A percentile compares a stretch with the other conserved stretches of the same genome.
Conservation (phyloP, 2,329 filamentous ascomycete species). For the Westerdykella ornata region DNA sequence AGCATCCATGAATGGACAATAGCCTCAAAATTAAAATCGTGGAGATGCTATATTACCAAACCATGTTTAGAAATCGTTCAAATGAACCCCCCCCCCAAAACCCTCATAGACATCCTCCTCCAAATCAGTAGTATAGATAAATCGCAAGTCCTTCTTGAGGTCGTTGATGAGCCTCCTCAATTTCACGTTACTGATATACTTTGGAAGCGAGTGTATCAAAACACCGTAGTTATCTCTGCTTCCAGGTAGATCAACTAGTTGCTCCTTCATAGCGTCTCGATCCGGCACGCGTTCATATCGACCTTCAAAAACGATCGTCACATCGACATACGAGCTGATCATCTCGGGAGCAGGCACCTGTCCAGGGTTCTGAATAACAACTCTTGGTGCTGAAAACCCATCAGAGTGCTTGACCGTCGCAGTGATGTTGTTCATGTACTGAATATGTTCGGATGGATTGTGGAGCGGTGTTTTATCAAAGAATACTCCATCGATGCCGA, state of each 20-base stretch:
- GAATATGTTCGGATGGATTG: conserved; percentile 5
- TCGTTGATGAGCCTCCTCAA: conserved; percentile 19
- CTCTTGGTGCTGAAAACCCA: conserved; percentile 10
- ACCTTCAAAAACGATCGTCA: conserved; percentile 22
- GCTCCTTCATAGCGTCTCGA: conserved; percentile 6
- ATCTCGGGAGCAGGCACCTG: conserved; percentile 14
- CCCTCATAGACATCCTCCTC: conserved; percentile 12
- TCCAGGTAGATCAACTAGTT: conserved; percentile 4
- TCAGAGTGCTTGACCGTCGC: conserved; percentile 13
- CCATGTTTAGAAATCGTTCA: conserved; percentile 18
- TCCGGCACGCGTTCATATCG: conserved; percentile 11
- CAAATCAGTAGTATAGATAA: conserved; percentile 19
- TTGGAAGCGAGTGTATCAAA: conserved; percentile 16
- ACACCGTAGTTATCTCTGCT: conserved; percentile 14
- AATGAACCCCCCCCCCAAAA: conserved; percentile 14
- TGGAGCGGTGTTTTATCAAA: conserved; percentile 44
- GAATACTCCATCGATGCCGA: conserved; percentile 43
- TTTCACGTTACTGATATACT: conserved; percentile 6
- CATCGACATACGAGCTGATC: conserved; percentile 11
- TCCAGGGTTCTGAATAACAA: conserved; percentile 21
- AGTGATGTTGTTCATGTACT: conserved; percentile 21
- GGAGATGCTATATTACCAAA: conserved; percentile 10
- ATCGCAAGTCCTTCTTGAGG: conserved; percentile 15
- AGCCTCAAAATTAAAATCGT: too few relatives aligned
- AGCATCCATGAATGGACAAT: too few relatives aligned